These are phyloP conservation scores for Fusarium stilboides DNA, from an alignment of 2,329 filamentous ascomycete species.

Conservation along the genomic window DNA sequence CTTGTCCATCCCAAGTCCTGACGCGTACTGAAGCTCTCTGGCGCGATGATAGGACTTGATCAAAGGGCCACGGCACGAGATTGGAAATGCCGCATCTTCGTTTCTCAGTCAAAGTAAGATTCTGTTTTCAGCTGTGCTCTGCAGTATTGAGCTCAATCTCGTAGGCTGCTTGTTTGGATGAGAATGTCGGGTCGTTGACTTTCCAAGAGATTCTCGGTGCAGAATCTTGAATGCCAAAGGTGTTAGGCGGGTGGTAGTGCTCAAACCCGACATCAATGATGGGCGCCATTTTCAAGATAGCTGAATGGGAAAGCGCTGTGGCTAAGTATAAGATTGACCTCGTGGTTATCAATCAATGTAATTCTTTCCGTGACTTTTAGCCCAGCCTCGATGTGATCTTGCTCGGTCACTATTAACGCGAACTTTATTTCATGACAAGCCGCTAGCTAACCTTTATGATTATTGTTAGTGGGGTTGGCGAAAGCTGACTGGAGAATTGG, in stretches of 20 bases:
- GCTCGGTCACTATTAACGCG: too few species aligned
- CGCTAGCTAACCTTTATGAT: too few species aligned
- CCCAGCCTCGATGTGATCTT: too few species aligned
- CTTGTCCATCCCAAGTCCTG: constrained; percentile 4
- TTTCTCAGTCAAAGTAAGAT: too few species aligned
- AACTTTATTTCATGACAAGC: too few species aligned
- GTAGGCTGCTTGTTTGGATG: constrained; percentile 17
- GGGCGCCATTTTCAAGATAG: background rate
- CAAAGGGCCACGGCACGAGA: constrained; percentile 29
- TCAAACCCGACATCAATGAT: constrained; percentile 25
- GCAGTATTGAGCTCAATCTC: constrained; percentile 28
- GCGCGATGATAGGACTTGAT: constrained; percentile 24
- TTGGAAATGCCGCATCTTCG: background rate
- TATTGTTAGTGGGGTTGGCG: too few species aligned
- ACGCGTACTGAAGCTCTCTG: constrained; percentile 29
- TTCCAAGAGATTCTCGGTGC: constrained; percentile 35
- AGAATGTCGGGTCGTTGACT: background rate
- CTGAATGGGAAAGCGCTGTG: too few species aligned
- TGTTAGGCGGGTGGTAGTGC: constrained; percentile 20
- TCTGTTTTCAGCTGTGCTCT: background rate
- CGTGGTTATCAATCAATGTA: too few species aligned
- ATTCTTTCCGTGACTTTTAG: too few species aligned
- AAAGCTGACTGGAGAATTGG: too few species aligned
- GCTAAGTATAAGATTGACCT: too few species aligned
- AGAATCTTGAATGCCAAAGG: constrained; percentile 14